Conservation (phyloP, 768 basidiomycete genomes). For the Mycena polygramma region DNA sequence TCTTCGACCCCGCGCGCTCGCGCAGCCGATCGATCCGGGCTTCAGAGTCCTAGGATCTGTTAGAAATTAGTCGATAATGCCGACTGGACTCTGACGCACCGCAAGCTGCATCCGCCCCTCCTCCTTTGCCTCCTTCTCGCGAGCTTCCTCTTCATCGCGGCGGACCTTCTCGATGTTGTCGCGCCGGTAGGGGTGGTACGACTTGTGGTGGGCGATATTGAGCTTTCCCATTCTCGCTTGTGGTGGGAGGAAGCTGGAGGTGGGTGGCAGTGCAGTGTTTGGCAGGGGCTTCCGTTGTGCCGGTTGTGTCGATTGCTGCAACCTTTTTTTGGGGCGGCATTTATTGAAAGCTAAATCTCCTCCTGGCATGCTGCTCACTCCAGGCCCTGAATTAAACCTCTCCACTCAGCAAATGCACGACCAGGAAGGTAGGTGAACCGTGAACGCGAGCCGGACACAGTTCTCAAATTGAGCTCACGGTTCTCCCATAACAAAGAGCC, state of each 20-base stretch:
- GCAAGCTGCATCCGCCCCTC: conserved; percentile 82
- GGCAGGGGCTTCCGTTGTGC: background rate
- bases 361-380: no score
- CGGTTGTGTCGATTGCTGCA: no score
- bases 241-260: background rate
- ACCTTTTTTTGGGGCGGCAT: no score
- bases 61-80: conserved; percentile 24
- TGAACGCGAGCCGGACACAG: no score
- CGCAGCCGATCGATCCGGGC: conserved; percentile 78
- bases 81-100: conserved; percentile 55
- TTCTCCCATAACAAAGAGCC: no score
- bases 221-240: conserved; percentile 77
- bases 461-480: no score
- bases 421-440: no score
- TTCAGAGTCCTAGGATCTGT: conserved; percentile 76
- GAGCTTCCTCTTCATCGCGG: conserved; percentile 86
- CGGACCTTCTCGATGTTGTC: conserved; percentile 89
- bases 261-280: background rate
- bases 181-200: conserved; percentile 87
- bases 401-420: no score
- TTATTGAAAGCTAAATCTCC: no score
- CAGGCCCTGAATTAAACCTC: no score
- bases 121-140: conserved; percentile 72
- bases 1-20: conserved; percentile 65
- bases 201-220: conserved; percentile 93